Percentiles rank a stretch among this genome's conserved stretches.
Conservation (phyloP, 345 rosid genomes). For the Populus ilicifolia region DNA sequence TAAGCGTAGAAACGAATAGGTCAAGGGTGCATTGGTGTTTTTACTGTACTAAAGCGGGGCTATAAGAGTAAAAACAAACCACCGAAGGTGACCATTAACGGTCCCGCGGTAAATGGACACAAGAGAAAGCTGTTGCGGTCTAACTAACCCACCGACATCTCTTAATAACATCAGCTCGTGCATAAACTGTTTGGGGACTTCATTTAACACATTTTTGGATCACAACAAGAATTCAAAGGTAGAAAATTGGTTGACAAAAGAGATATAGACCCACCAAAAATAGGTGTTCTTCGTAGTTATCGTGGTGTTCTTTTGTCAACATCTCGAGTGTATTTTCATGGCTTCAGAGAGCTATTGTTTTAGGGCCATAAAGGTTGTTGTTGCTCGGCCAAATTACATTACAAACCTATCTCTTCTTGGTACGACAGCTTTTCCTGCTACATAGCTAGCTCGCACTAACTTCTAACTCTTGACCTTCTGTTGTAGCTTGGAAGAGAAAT, state of each 20-base stretch:
- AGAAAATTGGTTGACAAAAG: not conserved
- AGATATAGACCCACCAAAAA: not conserved
- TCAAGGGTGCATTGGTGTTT: not conserved
- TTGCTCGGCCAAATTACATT: not conserved
- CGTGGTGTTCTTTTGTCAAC: not conserved
- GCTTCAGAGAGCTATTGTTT: not conserved
- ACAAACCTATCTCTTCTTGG: not conserved
- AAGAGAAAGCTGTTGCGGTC: not conserved
- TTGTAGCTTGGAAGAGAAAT: too few relatives aligned
- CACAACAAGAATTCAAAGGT: not conserved
- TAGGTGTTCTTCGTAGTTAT: not conserved
- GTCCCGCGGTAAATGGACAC: not conserved
- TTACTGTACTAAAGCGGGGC: not conserved
- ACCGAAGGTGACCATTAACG: conserved; percentile 8
- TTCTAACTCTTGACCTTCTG: too few relatives aligned
- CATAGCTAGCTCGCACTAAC: not conserved
- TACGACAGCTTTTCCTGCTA: not conserved
- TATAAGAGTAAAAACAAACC: not conserved
- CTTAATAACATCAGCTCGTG: not conserved
- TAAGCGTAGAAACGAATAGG: not conserved
- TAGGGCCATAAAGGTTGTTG: not conserved
- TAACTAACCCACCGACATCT: not conserved
- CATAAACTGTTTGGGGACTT: not conserved
- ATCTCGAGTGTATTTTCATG: not conserved
- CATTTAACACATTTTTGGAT: not conserved